Evolutionary conservation across 129 eudicot genomes (phyloP), one percentile per base, ranked within the genome.

Genomic region (Saposhnikovia divaricata): DNA sequence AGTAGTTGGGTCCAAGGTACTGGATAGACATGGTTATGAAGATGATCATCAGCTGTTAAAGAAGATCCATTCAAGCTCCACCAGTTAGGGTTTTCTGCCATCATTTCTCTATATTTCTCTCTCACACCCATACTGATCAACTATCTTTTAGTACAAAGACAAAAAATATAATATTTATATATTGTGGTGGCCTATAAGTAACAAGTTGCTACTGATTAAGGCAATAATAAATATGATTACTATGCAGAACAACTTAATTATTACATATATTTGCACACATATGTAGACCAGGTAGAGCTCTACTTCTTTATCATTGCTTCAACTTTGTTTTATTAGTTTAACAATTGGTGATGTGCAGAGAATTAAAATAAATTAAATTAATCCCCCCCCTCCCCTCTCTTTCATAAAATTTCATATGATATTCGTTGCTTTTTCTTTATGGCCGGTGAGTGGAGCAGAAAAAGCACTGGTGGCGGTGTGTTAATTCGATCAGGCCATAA

Each of bases 1-100:
- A 93, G 92, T 19, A 93, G 88, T 77, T 93, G 96, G 85, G 91
- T 87, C 87, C 90, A 87, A 53, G 98, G 86, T 74, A 87, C 96
- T 0, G 96, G 96, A 44, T 87, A 75, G 5, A 46, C 84, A 21
- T 89, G 90, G 78, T 77, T 71, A 81, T 80, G 57, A 79, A 82
- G 82, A 76, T 48, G 42, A 61, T 25, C 34, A n/a, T 25, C 34
- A 25, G 68, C 0, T 7, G 69, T 2, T n/a, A 37, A 9, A 61
- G 69, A 61, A 61, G 69, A 61, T 61, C 91, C 93, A 77, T 83
- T 89, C 74, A 83, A 87, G 81, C 44, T 89, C 96, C 98, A 90
- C 91, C 92, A 92, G 82, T 27, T 84, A 23, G 88, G 85, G 75
- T 93, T 90, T 81, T 86, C 93, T 63, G 89, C 90, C 65, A 86